These are phyloP conservation scores for Cyberlindnera maritima DNA, from an alignment of 805 yeast genomes.

Conservation along the genomic window DNA sequence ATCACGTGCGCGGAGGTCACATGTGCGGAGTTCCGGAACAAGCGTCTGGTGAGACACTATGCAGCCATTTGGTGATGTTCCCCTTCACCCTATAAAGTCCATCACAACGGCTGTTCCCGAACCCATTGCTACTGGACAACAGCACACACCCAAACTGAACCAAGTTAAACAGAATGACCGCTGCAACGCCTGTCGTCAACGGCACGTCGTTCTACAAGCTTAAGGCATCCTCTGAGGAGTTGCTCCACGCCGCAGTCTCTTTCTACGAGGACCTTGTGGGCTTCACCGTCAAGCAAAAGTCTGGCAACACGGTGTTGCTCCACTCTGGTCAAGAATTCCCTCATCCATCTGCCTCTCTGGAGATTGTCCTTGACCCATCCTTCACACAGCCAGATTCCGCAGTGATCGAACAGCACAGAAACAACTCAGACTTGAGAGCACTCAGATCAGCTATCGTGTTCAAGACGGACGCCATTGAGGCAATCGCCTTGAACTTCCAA, in stretches of 20 bases:
- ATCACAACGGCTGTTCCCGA: too few relatives aligned
- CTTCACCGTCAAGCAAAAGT: constrained; percentile 29
- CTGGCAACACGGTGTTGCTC: constrained; percentile 27
- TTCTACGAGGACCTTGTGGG: constrained; percentile 56
- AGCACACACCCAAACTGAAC: not conserved
- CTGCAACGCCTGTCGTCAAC: constrained; percentile 42
- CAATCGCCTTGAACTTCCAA: constrained; percentile 28
- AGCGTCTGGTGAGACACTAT: constrained; percentile 5
- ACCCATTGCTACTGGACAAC: not conserved
- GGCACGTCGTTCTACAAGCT: constrained; percentile 53
- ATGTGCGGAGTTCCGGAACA: not conserved
- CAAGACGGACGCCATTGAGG: constrained; percentile 29
- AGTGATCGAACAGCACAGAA: constrained; percentile 28
- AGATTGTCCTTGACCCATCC: constrained; percentile 24
- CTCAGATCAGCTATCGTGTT: constrained; percentile 39
- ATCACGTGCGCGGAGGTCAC: not conserved
- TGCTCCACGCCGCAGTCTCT: constrained; percentile 44
- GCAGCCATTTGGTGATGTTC: constrained; percentile 3
- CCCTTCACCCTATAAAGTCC: not conserved
- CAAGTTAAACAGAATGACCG: constrained; percentile 13
- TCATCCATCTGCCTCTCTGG: constrained; percentile 28
- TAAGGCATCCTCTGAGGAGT: constrained; percentile 46
- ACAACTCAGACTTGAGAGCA: constrained; percentile 49
- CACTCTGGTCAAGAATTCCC: constrained; percentile 30
- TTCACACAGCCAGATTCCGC: constrained; percentile 26